Evolutionary conservation across 192 early-diverging fungal genomes (phyloP).

Genomic region (Umbelopsis isabellina): DNA sequence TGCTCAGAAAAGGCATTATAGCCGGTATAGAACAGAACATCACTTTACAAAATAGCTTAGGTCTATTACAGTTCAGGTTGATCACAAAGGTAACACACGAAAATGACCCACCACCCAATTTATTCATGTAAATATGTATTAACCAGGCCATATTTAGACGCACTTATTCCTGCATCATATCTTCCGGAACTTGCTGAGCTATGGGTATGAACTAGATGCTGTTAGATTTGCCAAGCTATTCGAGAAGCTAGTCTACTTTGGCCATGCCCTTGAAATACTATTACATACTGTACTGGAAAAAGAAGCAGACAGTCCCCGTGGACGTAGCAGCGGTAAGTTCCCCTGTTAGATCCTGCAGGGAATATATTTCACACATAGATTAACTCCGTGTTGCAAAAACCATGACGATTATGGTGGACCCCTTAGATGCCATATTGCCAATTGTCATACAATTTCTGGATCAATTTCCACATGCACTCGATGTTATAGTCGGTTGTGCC

Average conservation of each 20-base stretch:
- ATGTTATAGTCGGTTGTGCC: conserved; percentile 93
- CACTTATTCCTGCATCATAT: conserved; percentile 79
- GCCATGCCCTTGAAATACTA: conserved; percentile 91
- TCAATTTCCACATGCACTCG: conserved; percentile 77
- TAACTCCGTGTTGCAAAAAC: background rate
- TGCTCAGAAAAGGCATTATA: conserved; percentile 72
- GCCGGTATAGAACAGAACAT: conserved; percentile 77
- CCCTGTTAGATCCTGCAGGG: background rate
- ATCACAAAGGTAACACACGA: conserved; percentile 63
- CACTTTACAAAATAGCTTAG: conserved; percentile 54
- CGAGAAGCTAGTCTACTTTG: conserved; percentile 81
- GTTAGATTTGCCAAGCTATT: conserved; percentile 70
- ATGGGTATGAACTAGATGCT: conserved; percentile 62
- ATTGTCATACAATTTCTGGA: conserved; percentile 76
- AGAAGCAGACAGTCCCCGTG: conserved; percentile 62
- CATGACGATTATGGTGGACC: background rate
- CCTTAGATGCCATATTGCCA: conserved; percentile 62
- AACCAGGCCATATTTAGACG: conserved; percentile 49
- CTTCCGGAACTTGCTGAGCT: conserved; percentile 59
- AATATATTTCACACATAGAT: background rate
- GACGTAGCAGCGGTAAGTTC: conserved; percentile 5
- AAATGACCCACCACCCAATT: background rate
- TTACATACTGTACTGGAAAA: conserved; percentile 87
- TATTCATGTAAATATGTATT: background rate
- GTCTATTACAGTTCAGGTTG: conserved; percentile 62